phyloP scores from a whole-genome alignment of 768 basidiomycete species.

The Dacryopinax spathularia region DNA sequence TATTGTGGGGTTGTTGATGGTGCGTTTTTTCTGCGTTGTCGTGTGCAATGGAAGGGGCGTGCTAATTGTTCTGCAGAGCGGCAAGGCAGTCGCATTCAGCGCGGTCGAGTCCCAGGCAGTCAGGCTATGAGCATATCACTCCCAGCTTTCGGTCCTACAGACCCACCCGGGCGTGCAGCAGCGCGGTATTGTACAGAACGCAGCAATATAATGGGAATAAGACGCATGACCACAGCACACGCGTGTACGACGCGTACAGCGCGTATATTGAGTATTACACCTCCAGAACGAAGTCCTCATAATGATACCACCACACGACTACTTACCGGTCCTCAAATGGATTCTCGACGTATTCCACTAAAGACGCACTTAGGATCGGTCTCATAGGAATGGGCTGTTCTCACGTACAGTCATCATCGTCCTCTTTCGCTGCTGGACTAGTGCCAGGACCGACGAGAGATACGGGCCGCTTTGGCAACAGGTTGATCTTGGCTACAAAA shows the following conservation, averaged over 20 bases:
- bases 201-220: background rate
- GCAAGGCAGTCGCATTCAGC: constrained; percentile 25
- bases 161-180: background rate
- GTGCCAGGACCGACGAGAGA: background rate
- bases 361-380: background rate
- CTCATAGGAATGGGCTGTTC: background rate
- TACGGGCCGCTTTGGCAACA: background rate
- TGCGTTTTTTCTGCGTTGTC: constrained; percentile 24
- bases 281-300: background rate
- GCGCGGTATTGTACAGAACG: background rate
- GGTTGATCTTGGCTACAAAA: background rate
- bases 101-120: background rate
- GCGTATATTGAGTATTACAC: too few species aligned
- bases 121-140: background rate
- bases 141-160: background rate
- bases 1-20: constrained; percentile 77
- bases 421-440: background rate
- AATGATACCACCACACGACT: background rate
- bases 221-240: background rate
- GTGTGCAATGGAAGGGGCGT: background rate
- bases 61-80: constrained; percentile 19
- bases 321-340: constrained; percentile 46
- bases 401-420: background rate
- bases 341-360: constrained; percentile 55
- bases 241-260: too few species aligned